Evolutionary conservation across 2,329 filamentous ascomycete species (phyloP), one percentile per base, ranked within the genome.

Genomic region (Neofusicoccum ribis): DNA sequence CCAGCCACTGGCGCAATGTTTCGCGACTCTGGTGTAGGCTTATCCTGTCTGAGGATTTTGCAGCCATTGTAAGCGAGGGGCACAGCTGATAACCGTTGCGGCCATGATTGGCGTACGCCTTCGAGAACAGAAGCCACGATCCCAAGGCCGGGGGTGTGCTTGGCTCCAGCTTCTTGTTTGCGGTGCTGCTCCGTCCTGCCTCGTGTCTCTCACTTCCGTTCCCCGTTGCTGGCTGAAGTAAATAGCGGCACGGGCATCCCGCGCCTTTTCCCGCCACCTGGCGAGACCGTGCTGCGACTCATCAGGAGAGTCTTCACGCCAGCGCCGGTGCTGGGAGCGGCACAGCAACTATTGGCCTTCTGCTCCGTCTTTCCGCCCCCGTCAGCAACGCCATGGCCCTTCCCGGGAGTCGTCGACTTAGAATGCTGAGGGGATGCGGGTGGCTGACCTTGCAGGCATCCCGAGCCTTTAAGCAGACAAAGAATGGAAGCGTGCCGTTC

Each of bases 131-230:
- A 47, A 23, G 56, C 41, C 43, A 47, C 31, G 17, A 17, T 37
- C 15, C 56, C 43, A 39, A 39, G 56, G 36, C 43, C 31, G 56
- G 56, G 56, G 27, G 14, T 27, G 34, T 15, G 39, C 56, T 60
- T 64, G 63, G 52, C 51, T 59, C 51, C 44, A 64, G 52, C 44
- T 64, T 49, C 63, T 64, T 59, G 43, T 59, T 64, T 64, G 63
- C 52, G 63, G 34, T 59, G 15, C 17, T 64, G 41, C 52, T 50
- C 63, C 63, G 63, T 59, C 20, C 20, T 64, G 61, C 39, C 50
- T 47, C 61, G 61, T 64, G 61, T 47, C 43, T 36, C n/a, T 56
- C 51, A 52, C 61, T 47, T 64, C 50, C 61, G 61, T 31, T 11
- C 51, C 61, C 63, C 23, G 44, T 41, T 41, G 46, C 27, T 43